Conservation (phyloP, 2,329 filamentous ascomycete species). For the Epichloe typhina region DNA sequence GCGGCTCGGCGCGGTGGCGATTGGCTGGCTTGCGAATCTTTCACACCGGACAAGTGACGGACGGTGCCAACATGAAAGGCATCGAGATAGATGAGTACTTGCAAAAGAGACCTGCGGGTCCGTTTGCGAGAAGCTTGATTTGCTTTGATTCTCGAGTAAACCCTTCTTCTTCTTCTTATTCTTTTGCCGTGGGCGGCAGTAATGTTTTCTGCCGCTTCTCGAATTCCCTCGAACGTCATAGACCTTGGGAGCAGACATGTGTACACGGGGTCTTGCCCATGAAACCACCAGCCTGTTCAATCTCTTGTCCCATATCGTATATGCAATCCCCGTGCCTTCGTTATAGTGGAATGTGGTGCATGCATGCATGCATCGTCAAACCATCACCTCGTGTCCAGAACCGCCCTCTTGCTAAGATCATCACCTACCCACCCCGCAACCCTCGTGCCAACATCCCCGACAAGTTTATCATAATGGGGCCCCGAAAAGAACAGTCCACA, state of each 20-base stretch:
- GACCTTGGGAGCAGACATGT: too few relatives aligned
- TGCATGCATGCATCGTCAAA: neutral
- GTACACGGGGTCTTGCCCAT: too few relatives aligned
- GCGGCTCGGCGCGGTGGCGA: conserved; percentile 18
- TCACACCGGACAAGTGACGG: conserved; percentile 13
- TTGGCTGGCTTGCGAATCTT: conserved; percentile 12
- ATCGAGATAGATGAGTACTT: conserved; percentile 13
- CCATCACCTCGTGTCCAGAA: conserved; percentile 12
- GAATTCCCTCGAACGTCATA: too few relatives aligned
- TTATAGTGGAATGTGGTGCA: too few relatives aligned
- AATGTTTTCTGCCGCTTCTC: neutral
- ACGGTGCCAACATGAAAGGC: conserved; percentile 15
- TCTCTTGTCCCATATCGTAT: too few relatives aligned
- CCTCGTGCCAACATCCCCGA: conserved; percentile 57
- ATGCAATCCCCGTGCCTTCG: too few relatives aligned
- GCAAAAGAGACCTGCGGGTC: conserved; percentile 14
- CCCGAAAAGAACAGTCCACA: conserved; percentile 68
- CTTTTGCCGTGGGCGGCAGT: too few relatives aligned
- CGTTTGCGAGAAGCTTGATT: conserved; percentile 19
- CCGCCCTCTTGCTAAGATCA: conserved; percentile 34
- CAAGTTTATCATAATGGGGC: conserved; percentile 60
- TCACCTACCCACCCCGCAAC: conserved; percentile 60
- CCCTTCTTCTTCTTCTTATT: neutral
- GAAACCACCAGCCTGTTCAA: too few relatives aligned
- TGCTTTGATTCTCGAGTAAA: conserved; percentile 15